A percentile compares a stretch with the other conserved stretches of the same genome.
Evolutionary conservation across 1,284 basidiomycete species (phyloP).

Genomic region (Malassezia slooffiae): DNA sequence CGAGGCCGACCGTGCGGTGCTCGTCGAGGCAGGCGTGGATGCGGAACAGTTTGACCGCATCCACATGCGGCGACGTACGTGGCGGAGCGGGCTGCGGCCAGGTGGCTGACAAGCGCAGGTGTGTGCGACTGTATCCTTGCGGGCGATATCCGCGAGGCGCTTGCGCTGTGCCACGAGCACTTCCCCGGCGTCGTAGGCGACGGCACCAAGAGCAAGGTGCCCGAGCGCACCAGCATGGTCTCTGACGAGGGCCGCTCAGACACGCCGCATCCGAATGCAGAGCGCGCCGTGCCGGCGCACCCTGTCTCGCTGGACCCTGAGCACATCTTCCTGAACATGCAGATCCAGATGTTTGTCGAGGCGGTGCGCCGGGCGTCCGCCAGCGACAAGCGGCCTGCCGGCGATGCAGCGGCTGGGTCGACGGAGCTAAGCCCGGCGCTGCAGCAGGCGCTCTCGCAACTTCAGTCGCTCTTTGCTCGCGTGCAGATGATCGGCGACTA

Average conservation of each 20-base stretch:
- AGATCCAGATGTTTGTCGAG: conserved; percentile 71
- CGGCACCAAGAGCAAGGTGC: not conserved
- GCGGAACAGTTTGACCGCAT: no score
- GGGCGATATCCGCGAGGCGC: conserved; percentile 62
- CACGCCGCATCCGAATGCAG: conserved; percentile 14
- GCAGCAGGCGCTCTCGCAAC: conserved; percentile 26
- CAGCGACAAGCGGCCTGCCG: conserved; percentile 19
- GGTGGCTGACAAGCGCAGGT: no score
- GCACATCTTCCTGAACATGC: conserved; percentile 67
- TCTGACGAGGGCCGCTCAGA: no score
- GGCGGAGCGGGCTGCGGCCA: no score
- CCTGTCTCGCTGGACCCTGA: conserved; percentile 53
- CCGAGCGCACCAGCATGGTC: no score
- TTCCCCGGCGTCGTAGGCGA: conserved; percentile 32
- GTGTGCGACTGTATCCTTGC: conserved; percentile 56
- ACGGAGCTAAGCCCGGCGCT: conserved; percentile 20
- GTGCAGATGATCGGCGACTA: conserved; percentile 27
- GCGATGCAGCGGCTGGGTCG: conserved; percentile 14
- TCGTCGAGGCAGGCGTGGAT: no score
- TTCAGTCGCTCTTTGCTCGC: conserved; percentile 26
- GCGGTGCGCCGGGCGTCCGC: conserved; percentile 47
- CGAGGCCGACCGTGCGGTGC: no score
- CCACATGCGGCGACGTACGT: no score
- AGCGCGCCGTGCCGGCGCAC: conserved; percentile 25
- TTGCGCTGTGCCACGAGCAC: conserved; percentile 53